phyloP scores from a whole-genome alignment of 805 yeast species.

The Brettanomyces nanus region DNA sequence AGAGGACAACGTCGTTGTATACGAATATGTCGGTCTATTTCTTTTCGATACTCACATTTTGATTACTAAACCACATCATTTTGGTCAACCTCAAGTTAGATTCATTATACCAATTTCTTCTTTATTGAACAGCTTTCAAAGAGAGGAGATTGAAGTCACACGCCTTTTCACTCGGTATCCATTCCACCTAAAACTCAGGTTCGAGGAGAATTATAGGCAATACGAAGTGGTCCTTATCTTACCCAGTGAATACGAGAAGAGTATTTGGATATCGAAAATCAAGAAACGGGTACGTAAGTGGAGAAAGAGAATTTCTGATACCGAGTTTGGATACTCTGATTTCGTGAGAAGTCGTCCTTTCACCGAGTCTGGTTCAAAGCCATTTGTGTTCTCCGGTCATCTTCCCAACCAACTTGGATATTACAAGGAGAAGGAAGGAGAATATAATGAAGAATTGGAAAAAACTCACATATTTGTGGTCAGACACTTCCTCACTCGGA shows the following conservation, averaged over 20 bases:
- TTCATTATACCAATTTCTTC: slow-evolving; percentile 42
- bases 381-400: background rate
- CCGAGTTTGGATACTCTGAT: slow-evolving; percentile 22
- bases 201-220: slow-evolving; percentile 34
- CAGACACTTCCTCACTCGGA: slow-evolving; percentile 3
- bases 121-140: slow-evolving; percentile 13
- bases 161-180: slow-evolving; percentile 24
- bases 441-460: background rate
- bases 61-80: slow-evolving; percentile 22
- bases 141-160: slow-evolving; percentile 18
- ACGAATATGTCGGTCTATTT: slow-evolving; percentile 27
- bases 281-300: slow-evolving; percentile 6
- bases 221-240: slow-evolving; percentile 38
- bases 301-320: slow-evolving; percentile 25
- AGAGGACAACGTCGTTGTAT: slow-evolving; percentile 13
- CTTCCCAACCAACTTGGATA: slow-evolving; percentile 5
- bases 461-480: slow-evolving; percentile 1
- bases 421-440: slow-evolving; percentile 1
- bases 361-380: background rate
- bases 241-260: slow-evolving; percentile 26
- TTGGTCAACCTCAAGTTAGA: slow-evolving; percentile 25
- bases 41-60: slow-evolving; percentile 46
- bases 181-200: slow-evolving; percentile 33
- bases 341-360: slow-evolving; percentile 9
- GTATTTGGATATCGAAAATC: slow-evolving; percentile 33